Conservation (phyloP, 208 protist species). For the Acanthamoeba healyi region DNA sequence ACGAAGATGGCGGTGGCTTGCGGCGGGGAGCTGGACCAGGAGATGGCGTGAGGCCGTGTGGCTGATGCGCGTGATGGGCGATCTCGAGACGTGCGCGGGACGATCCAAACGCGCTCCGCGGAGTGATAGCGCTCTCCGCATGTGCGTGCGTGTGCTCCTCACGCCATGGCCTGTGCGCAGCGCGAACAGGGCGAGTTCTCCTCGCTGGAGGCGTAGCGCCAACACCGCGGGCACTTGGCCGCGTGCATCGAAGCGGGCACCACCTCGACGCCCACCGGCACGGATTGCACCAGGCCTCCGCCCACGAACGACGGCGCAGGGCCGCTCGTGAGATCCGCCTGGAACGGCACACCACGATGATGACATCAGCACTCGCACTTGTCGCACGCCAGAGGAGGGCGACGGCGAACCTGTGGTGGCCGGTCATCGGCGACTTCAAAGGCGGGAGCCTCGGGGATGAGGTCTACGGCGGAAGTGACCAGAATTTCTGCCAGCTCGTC, state of each 20-base stretch:
- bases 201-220: not conserved
- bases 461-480: not conserved
- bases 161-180: conserved; percentile 1
- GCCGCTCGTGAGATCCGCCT: not conserved
- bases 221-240: conserved; percentile 11
- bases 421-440: not conserved
- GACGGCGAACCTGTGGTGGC: not conserved
- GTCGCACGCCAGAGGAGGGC: no score
- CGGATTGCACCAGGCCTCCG: not conserved
- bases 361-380: no score
- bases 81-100: not conserved
- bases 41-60: not conserved
- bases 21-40: not conserved
- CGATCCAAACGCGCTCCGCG: not conserved
- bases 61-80: not conserved
- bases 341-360: no score
- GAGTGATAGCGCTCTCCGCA: not conserved
- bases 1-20: not conserved
- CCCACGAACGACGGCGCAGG: conserved; percentile 3
- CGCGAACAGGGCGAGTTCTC: not conserved
- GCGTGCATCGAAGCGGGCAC: not conserved
- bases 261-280: not conserved
- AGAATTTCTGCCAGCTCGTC: conserved; percentile 21
- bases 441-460: not conserved
- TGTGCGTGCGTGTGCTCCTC: not conserved